Base-by-base conservation (phyloP, 345 rosid genomes). In the Dovyalis caffra region DNA sequence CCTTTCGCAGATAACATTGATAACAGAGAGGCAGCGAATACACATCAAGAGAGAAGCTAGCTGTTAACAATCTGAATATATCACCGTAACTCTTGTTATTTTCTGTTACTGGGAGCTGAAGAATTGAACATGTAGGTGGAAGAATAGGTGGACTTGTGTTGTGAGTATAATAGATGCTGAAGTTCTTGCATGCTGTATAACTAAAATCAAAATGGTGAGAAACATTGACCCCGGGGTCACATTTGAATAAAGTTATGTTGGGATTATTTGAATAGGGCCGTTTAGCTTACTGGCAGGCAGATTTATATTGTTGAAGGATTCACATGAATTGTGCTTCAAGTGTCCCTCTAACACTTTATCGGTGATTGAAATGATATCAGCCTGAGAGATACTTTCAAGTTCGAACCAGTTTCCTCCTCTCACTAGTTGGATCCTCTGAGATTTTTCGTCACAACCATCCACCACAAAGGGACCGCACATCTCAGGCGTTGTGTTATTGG, bases 351-450 rank as follows among this genome's bases (percentile, higher is more conserved):
- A 65, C 38, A 38, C 70, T 4, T 64, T 34, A n/a, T 83, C 83
- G 1, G 57, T 74, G 35, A 81, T 66, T 10, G 15, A 35, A 35
- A 78, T 29, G n/a, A 74, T 74, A 53, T 56, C 1, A 64, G 75
- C 80, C 49, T 83, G 78, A 64, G 83, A 72, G 73, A 89, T 78
- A 69, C 21, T 49, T 0, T 4, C 14, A 25, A 87, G 23, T 61
- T 12, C 1, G 16, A 75, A 87, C 84, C 77, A 76, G 26, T 7
- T 1, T 38, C 76, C 86, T 1, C 43, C 35, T 25, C 40, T 49
- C 61, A 0, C 78, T 14, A 89, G 75, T 63, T 79, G 84, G 38
- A 83, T 74, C 75, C 35, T 68, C 31, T 38, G 72, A 25, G 0
- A 0, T 9, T 45, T 7, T 2, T 49, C 1, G 5, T n/a, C 21